These are phyloP conservation scores for Lentinula aciculospora DNA, from an alignment of 768 basidiomycete species.

Conservation along the genomic window DNA sequence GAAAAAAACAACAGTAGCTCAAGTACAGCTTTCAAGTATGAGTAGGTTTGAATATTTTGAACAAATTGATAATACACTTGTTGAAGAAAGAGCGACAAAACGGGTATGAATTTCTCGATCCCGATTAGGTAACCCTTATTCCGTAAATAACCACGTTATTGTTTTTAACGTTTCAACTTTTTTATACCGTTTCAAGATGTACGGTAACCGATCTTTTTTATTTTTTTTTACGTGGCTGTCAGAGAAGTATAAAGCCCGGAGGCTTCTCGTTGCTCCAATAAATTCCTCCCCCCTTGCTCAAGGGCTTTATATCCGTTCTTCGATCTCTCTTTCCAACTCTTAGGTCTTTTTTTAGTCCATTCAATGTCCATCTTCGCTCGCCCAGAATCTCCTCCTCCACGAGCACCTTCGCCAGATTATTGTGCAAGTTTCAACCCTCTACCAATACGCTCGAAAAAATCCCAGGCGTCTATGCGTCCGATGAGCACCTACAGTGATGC, in stretches of 20 bases:
- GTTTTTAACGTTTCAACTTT: not conserved
- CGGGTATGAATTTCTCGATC: not conserved
- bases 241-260: not conserved
- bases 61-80: too few species aligned
- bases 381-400: conserved; percentile 5
- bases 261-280: not conserved
- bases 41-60: not conserved
- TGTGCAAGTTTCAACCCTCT: not conserved
- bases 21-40: not conserved
- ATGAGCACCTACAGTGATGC: not conserved
- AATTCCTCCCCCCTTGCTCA: not conserved
- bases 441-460: not conserved
- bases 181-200: not conserved
- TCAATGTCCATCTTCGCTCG: conserved; percentile 1
- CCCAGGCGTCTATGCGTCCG: not conserved
- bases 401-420: not conserved
- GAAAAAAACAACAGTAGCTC: not conserved
- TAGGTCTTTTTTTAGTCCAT: not conserved
- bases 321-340: not conserved
- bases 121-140: not conserved
- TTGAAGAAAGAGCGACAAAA: not conserved
- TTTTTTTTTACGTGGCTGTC: not conserved
- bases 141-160: not conserved
- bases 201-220: not conserved
- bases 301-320: not conserved